Evolutionary conservation across 2,329 filamentous ascomycete species (phyloP).

Genomic region (Aspergillus thermomutatus): DNA sequence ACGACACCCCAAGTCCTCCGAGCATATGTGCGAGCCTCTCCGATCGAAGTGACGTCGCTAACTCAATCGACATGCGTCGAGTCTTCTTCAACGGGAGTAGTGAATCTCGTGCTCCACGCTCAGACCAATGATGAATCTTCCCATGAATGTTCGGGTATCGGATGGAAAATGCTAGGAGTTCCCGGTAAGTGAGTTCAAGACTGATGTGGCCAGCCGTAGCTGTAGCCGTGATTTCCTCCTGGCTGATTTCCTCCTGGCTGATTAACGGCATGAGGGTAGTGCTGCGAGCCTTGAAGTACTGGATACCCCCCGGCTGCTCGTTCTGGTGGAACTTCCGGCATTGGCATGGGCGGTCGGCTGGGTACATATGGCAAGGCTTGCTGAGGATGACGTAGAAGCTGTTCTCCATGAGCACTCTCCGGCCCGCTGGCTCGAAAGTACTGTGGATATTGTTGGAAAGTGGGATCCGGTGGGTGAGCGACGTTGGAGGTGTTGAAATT

Average conservation of each 20-base stretch:
- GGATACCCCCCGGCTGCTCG: slow-evolving; percentile 13
- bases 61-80: neutral
- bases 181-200: slow-evolving; percentile 8
- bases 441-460: slow-evolving; percentile 19
- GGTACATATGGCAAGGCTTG: slow-evolving; percentile 14
- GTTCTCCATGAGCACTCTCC: slow-evolving; percentile 13
- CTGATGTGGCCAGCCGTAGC: slow-evolving; percentile 17
- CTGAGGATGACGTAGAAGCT: slow-evolving; percentile 9
- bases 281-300: slow-evolving; percentile 9
- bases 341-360: slow-evolving; percentile 19
- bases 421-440: slow-evolving; percentile 12
- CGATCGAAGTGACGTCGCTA: neutral
- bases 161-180: neutral
- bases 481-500: slow-evolving; percentile 15
- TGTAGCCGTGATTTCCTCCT: slow-evolving; percentile 5
- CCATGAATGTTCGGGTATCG: neutral
- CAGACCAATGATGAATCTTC: neutral
- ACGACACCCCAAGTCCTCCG: neutral
- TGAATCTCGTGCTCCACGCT: neutral
- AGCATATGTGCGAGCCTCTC: neutral
- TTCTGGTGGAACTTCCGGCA: slow-evolving; percentile 12
- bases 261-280: slow-evolving; percentile 8
- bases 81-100: neutral
- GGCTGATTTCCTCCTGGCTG: slow-evolving; percentile 9
- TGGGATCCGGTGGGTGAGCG: slow-evolving; percentile 14